Base-by-base conservation (phyloP, 768 basidiomycete genomes). In the Kwoniella europaea region DNA sequence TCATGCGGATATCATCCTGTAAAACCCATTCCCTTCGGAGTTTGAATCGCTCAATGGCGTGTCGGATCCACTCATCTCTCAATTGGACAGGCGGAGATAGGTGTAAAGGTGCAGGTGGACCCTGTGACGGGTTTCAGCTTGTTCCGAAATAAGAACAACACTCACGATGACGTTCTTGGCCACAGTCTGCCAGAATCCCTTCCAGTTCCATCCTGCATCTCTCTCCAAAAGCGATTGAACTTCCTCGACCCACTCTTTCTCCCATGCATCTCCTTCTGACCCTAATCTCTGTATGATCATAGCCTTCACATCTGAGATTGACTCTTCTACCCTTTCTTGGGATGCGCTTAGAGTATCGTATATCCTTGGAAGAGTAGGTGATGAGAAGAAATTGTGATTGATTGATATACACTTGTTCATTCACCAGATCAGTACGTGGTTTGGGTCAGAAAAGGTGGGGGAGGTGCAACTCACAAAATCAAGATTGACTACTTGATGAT, bases 341-440 rank as follows among this genome's bases (percentile, higher is more conserved):
- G 78, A 71, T 10, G 72, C 46, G 3, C 78, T 63, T 54, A 87
- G 84, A 13, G 83, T 73, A 13, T 53, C 53, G 72, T 85, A 85
- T 20, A 83, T 79, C 10, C 46, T 61, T 2, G 74, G 73, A 13
- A 83, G 74, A 3, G 80, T 80, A 1, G 71, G 65, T 0, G 81
- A 80, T 4, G 79, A 68, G 54, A 79, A 74, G 67, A 80, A 82
- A 69, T 84, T 84, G 74, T 84, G 84, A 65, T 84, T 84, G 77
- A 84, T 79, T 1, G 84, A 84, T 42, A 84, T 82, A 62, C 82
- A 82, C 79, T 79, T 79, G 65, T 10, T 35, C 35, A 35, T 35
- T 35, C 35, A 4, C 35, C 35, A 35, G 35, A 35, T 35, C 35
- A 35, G 35, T 35, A 35, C 35, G 35, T 35, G 35, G 35, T 7